Evolutionary conservation across 352 stramenopile species (phyloP).

Genomic region (Phytophthora hibernalis): DNA sequence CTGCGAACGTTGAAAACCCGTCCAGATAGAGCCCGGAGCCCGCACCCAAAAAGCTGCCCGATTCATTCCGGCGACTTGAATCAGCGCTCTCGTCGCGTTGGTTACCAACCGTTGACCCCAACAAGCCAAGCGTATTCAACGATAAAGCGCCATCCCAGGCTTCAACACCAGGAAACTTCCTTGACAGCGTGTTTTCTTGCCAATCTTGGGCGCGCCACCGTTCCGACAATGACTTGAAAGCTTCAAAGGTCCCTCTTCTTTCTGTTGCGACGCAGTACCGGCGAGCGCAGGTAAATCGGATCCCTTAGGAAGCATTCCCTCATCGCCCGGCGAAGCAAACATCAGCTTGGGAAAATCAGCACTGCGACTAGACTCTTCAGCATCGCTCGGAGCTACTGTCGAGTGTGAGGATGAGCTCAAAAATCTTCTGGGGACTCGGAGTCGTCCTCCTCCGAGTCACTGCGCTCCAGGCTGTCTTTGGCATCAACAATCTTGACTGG

Average conservation of each 20-base stretch:
- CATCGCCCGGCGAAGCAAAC: constrained; percentile 1
- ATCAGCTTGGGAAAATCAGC: constrained; percentile 9
- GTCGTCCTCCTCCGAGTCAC: constrained; percentile 8
- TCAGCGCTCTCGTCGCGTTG: constrained; percentile 8
- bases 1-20: constrained; percentile 23
- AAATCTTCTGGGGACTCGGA: constrained; percentile 6
- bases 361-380: constrained; percentile 3
- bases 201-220: constrained; percentile 36
- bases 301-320: constrained; percentile 3
- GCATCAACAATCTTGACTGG: constrained; percentile 3
- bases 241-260: constrained; percentile 34
- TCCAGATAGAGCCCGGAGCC: constrained; percentile 15
- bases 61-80: constrained; percentile 10
- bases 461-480: neutral
- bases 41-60: constrained; percentile 21
- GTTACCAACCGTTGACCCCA: constrained; percentile 5
- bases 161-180: constrained; percentile 12
- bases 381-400: constrained; percentile 12
- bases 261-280: neutral
- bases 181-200: constrained; percentile 12
- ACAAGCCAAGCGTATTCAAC: constrained; percentile 11
- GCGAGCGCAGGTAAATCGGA: neutral
- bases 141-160: constrained; percentile 30
- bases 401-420: constrained; percentile 16
- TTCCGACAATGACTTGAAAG: constrained; percentile 36